Base-by-base conservation (phyloP, 768 basidiomycete genomes). In the Boletus tomentosulus region DNA sequence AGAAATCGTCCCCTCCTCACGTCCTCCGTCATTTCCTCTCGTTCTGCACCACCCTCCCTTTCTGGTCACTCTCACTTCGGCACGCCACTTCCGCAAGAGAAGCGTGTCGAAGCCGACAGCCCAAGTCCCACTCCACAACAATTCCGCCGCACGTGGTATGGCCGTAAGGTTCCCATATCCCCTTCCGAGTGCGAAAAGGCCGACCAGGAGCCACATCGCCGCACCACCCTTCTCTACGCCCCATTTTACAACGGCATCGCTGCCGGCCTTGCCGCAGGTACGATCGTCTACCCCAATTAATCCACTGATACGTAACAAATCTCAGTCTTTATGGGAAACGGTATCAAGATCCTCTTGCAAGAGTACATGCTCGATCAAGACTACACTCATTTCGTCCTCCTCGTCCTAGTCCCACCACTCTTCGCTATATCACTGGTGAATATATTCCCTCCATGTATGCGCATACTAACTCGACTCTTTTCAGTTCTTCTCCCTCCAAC, bases 261-360 rank as follows among this genome's bases (percentile, higher is more conserved):
- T 6, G 67, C 67, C 6, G 69, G 60, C 1, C 65, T 69, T 13
- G 54, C 67, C 30, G 15, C 47, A 48, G 55, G 67, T 68, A 48
- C 16, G 64, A 41, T 25, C 35, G 0, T 11, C 9, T 13, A 4
- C 30, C 5, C 0, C 4, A 15, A 43, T 44, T 16, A 0, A 10
- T 27, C 9, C 3, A 31, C 31, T 6, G 22, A 25, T 45, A 6
- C 59, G 39, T 44, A 50, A 24, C n/a, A 4, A 2, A 10, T 35
- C 4, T 69, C 78, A 60, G 81, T 85, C 34, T 87, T 88, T 62
- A 75, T 86, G 12, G 82, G 84, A 0, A 85, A 81, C 60, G 83
- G 83, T 45, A 43, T 86, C 61, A 83, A 81, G 57, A 80, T 78
- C 4, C 65, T 93, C 35, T 56, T 93, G 9, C 64, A 72, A 22